These are phyloP conservation scores for Clathrus columnatus DNA, from an alignment of 768 basidiomycete species.

Conservation along the genomic window DNA sequence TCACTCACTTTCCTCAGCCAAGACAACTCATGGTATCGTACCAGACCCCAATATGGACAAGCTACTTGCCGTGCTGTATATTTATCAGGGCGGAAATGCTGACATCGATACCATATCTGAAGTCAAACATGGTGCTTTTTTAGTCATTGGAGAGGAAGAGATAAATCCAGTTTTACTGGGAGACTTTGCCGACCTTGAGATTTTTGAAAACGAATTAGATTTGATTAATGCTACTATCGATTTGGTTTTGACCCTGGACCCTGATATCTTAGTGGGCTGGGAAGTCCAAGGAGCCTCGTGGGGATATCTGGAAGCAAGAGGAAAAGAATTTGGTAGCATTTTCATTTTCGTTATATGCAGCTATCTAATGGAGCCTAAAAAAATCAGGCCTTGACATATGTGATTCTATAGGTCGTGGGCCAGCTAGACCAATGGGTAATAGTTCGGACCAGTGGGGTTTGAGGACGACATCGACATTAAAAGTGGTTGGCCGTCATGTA, in stretches of 20 bases:
- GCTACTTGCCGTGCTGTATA: conserved; percentile 65
- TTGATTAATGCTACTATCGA: conserved; percentile 73
- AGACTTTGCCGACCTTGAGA: conserved; percentile 34
- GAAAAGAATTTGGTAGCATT: conserved; percentile 42
- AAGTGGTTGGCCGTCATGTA: conserved; percentile 80
- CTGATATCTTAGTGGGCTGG: conserved; percentile 89
- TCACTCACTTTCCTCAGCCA: conserved; percentile 44
- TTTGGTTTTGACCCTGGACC: conserved; percentile 67
- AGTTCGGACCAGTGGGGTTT: conserved; percentile 62
- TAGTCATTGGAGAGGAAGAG: not conserved
- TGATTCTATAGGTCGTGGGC: conserved; percentile 71
- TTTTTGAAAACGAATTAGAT: conserved; percentile 64
- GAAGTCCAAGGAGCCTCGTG: conserved; percentile 83
- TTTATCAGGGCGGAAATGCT: conserved; percentile 42
- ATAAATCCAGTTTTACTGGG: conserved; percentile 23
- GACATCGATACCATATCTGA: conserved; percentile 27
- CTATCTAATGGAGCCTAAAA: conserved; percentile 4
- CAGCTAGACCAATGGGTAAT: conserved; percentile 28
- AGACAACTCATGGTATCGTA: conserved; percentile 45
- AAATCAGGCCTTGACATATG: conserved; percentile 59
- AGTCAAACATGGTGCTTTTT: not conserved
- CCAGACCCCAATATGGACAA: conserved; percentile 62
- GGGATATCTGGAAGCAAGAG: conserved; percentile 80
- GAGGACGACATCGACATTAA: conserved; percentile 72
- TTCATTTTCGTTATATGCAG: not conserved